Base-by-base conservation (phyloP, 2,329 filamentous ascomycete genomes). In the Calonectria pseudoreteaudii region DNA sequence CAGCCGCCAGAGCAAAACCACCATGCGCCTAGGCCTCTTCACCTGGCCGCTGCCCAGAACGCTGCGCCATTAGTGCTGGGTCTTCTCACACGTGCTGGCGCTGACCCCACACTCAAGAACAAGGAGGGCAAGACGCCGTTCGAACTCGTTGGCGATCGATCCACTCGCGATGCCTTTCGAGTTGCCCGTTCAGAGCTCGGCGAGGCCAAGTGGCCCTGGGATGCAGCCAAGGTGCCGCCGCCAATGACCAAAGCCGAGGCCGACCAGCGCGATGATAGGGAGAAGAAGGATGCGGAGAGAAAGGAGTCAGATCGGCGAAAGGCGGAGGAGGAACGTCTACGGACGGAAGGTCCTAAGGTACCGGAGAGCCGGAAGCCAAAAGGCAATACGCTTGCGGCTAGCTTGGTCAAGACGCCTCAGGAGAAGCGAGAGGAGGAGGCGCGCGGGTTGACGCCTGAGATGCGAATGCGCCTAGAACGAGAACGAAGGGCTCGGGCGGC, bases 401-500 rank as follows among this genome's bases (percentile, higher is more conserved):
- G 87, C 36, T 85, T 91, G 34, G 89, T 90, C 76, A 96, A 95
- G 88, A 94, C 94, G 23, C 93, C 93, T 0, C 91, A 95, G 79
- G 95, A 98, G 83, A 92, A 90, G 81, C 90, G 95, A 76, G 94
- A 96, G 81, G 95, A 97, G 81, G 95, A 98, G 84, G 90, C 90
- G 64, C 91, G 95, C 76, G 96, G 96, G 0, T 88, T 98, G 86
- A 97, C 94, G 52, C 93, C 95, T 0, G 96, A 98, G 86, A 96
- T 97, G 91, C 91, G 92, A 82, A 91, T 93, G 90, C 92, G 91
- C 82, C 84, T 98, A 68, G 97, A 98, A 84, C 89, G 97, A 78
- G 97, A 99, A 86, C 89, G 95, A 79, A 93, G 96, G 81, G 97
- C 97, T 5, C 91, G 96, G 80, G 97, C 97, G 11, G 96, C 96